Percentiles rank a stretch among this genome's conserved stretches.
Evolutionary conservation across 2,329 filamentous ascomycete genomes (phyloP).

Genomic region (Xylariaceae sp.): DNA sequence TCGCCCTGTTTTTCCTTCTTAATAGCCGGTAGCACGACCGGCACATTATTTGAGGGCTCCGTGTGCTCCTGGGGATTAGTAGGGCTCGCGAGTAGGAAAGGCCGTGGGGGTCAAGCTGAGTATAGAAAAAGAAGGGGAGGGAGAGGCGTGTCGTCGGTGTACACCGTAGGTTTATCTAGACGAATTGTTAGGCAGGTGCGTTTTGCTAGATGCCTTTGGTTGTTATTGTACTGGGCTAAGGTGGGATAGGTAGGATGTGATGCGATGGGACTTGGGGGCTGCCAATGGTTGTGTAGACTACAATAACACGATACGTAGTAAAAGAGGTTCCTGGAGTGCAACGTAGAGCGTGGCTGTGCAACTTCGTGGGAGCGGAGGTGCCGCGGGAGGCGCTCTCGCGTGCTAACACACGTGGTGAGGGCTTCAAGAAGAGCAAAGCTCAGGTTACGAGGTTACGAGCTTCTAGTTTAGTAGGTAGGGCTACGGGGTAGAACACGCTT

Average conservation of each 20-base stretch:
- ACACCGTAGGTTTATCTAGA: conserved; percentile 35
- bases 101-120: too few relatives aligned
- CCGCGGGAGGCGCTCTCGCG: conserved; percentile 2
- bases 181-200: conserved; percentile 17
- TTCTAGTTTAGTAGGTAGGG: not conserved
- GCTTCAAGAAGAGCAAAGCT: not conserved
- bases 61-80: too few relatives aligned
- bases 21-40: too few relatives aligned
- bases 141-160: too few relatives aligned
- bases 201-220: too few relatives aligned
- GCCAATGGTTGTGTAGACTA: conserved; percentile 31
- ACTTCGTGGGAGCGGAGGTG: conserved; percentile 6
- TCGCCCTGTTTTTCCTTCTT: too few relatives aligned
- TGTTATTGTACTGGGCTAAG: not conserved
- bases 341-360: conserved; percentile 5
- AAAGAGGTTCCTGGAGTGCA: conserved; percentile 2
- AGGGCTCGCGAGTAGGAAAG: too few relatives aligned
- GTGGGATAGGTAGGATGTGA: not conserved
- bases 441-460: not conserved
- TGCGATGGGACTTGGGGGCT: not conserved
- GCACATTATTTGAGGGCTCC: too few relatives aligned
- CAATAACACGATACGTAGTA: conserved; percentile 38
- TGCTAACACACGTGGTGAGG: not conserved
- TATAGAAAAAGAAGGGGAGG: too few relatives aligned
- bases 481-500: not conserved